Evolutionary conservation across 495 filamentous ascomycete species (phyloP).

Genomic region (Physcia stellaris): DNA sequence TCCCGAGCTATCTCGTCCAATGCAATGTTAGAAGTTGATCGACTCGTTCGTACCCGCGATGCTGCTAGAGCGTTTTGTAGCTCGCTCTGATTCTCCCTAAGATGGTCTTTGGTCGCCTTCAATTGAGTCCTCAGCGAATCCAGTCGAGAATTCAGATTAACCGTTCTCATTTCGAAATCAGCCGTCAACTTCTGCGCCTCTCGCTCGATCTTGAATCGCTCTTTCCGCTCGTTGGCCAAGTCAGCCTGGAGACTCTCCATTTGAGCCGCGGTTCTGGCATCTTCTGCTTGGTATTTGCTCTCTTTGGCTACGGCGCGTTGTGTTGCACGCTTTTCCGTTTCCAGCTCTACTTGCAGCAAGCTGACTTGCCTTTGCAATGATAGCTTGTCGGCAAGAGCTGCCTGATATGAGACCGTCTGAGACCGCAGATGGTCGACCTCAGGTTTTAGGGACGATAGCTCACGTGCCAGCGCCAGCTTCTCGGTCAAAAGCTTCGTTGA

Average conservation of each 20-base stretch:
- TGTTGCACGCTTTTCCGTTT: conserved; percentile 57
- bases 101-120: conserved; percentile 48
- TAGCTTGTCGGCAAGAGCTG: conserved; percentile 57
- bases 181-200: conserved; percentile 19
- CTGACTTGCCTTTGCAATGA: conserved; percentile 60
- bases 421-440: conserved; percentile 67
- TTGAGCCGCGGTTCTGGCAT: conserved; percentile 27
- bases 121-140: conserved; percentile 55
- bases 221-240: conserved; percentile 29
- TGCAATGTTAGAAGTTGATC: conserved; percentile 6
- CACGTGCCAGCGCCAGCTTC: conserved; percentile 58
- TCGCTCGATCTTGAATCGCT: conserved; percentile 23
- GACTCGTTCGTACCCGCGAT: conserved; percentile 26
- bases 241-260: conserved; percentile 30
- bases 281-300: conserved; percentile 27
- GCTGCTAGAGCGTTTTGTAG: conserved; percentile 29
- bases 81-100: conserved; percentile 42
- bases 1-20: conserved; percentile 19
- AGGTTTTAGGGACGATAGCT: conserved; percentile 54
- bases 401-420: conserved; percentile 52
- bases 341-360: conserved; percentile 64
- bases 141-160: conserved; percentile 50
- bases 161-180: conserved; percentile 40
- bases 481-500: conserved; percentile 60
- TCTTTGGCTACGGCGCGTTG: conserved; percentile 44